Evolutionary conservation across 2,329 filamentous ascomycete species (phyloP).

Genomic region (Calonectria naviculata): DNA sequence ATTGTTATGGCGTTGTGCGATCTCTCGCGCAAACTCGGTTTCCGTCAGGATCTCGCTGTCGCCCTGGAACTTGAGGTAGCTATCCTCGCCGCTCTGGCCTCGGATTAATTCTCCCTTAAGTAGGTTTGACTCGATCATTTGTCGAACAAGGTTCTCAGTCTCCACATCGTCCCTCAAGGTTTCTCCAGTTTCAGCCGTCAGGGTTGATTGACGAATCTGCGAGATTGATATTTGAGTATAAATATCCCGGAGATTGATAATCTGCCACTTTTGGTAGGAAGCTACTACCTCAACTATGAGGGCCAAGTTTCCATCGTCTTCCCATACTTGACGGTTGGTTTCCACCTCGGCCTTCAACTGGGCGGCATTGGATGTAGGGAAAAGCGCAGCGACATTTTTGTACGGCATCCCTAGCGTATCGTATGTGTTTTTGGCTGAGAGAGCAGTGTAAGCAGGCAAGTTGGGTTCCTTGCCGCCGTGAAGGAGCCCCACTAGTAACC

Average conservation of each 20-base stretch:
- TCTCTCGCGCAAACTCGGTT: constrained; percentile 58
- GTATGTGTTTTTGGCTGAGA: constrained; percentile 65
- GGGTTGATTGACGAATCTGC: constrained; percentile 62
- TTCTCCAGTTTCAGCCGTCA: constrained; percentile 64
- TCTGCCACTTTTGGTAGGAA: constrained; percentile 80
- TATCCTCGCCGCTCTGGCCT: constrained; percentile 52
- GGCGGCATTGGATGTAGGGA: constrained; percentile 65
- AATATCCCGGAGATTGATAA: constrained; percentile 77
- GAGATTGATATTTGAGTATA: constrained; percentile 71
- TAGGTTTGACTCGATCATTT: constrained; percentile 67
- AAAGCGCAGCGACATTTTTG: constrained; percentile 74
- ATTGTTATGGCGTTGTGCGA: constrained; percentile 53
- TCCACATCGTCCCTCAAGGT: constrained; percentile 55
- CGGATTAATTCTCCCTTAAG: constrained; percentile 64
- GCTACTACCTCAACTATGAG: constrained; percentile 77
- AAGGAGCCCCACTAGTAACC: constrained; percentile 82
- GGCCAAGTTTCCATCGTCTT: constrained; percentile 77
- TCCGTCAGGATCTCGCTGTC: constrained; percentile 59
- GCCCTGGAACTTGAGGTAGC: constrained; percentile 64
- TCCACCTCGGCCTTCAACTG: constrained; percentile 74
- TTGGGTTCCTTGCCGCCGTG: constrained; percentile 69
- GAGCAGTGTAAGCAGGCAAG: constrained; percentile 67
- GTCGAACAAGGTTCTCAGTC: constrained; percentile 58
- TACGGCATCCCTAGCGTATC: constrained; percentile 75
- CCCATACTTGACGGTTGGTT: constrained; percentile 68